phyloP scores from a whole-genome alignment of 2,329 filamentous ascomycete genomes.

The Fusarium cicatricum region DNA sequence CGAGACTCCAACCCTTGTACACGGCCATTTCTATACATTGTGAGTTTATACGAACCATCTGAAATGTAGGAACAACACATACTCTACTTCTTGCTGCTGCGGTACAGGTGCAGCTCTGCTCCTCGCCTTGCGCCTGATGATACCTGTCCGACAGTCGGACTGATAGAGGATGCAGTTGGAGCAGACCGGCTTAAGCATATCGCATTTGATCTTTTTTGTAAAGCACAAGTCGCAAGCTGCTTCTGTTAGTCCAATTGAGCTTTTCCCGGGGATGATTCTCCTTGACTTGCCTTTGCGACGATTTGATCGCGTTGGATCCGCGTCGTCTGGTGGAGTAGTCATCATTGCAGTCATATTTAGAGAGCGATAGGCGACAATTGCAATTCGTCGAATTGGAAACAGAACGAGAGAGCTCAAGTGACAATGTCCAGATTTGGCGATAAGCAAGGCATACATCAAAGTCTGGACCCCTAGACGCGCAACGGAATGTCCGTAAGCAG shows the following conservation, averaged over 20 bases:
- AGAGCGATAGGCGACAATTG: neutral
- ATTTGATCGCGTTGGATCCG: constrained; percentile 23
- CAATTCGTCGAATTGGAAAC: neutral
- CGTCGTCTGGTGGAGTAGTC: constrained; percentile 20
- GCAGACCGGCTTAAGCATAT: constrained; percentile 54
- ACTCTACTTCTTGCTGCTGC: constrained; percentile 28
- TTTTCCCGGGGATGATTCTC: neutral
- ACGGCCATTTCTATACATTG: neutral
- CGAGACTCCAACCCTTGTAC: constrained; percentile 36
- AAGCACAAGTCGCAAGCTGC: constrained; percentile 55
- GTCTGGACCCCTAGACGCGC: no score
- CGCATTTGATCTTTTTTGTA: constrained; percentile 57
- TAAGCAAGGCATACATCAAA: neutral
- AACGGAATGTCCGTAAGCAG: neutral
- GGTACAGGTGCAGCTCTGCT: constrained; percentile 15
- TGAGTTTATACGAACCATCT: constrained; percentile 1
- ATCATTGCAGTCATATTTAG: neutral
- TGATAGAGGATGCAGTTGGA: constrained; percentile 55
- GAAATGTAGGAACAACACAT: neutral
- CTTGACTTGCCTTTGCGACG: constrained; percentile 34
- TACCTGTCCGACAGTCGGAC: constrained; percentile 47
- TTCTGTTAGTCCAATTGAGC: neutral
- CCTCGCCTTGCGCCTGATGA: constrained; percentile 38
- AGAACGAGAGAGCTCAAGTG: neutral
- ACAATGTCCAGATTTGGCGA: neutral